phyloP scores from a whole-genome alignment of 75 land plant species.

The Azolla pinnata region DNA sequence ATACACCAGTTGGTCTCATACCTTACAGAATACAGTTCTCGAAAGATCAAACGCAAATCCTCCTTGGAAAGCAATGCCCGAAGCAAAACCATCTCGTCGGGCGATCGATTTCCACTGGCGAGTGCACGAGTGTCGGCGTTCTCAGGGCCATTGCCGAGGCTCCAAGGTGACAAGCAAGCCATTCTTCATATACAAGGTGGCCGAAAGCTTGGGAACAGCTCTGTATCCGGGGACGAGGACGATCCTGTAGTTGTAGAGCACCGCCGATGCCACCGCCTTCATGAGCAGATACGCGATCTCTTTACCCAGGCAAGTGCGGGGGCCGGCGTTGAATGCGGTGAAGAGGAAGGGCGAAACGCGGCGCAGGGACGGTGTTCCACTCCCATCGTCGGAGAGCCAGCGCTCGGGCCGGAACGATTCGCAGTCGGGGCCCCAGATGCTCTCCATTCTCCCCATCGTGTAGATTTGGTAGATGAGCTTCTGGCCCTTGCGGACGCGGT shows the following conservation, averaged over 20 bases:
- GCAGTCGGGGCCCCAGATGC: constrained; percentile 46
- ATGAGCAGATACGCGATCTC: constrained; percentile 48
- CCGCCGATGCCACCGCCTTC: constrained; percentile 36
- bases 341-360: constrained; percentile 27
- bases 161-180: constrained; percentile 23
- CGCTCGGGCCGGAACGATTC: constrained; percentile 38
- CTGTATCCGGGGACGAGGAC: constrained; percentile 13
- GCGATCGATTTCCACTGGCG: no score
- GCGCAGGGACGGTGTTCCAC: background rate
- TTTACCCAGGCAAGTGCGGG: constrained; percentile 45
- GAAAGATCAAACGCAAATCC: no score
- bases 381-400: constrained; percentile 26
- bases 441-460: constrained; percentile 45
- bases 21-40: no score
- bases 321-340: constrained; percentile 38
- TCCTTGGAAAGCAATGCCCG: no score
- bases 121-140: no score
- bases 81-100: no score
- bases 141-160: background rate
- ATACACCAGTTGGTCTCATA: no score
- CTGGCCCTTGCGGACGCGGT: background rate
- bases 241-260: constrained; percentile 8
- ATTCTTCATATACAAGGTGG: constrained; percentile 26
- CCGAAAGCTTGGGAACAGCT: constrained; percentile 17
- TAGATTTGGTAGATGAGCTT: constrained; percentile 17